Evolutionary conservation across 139 green algal genomes (phyloP).

Genomic region (Chlorella sp.): DNA sequence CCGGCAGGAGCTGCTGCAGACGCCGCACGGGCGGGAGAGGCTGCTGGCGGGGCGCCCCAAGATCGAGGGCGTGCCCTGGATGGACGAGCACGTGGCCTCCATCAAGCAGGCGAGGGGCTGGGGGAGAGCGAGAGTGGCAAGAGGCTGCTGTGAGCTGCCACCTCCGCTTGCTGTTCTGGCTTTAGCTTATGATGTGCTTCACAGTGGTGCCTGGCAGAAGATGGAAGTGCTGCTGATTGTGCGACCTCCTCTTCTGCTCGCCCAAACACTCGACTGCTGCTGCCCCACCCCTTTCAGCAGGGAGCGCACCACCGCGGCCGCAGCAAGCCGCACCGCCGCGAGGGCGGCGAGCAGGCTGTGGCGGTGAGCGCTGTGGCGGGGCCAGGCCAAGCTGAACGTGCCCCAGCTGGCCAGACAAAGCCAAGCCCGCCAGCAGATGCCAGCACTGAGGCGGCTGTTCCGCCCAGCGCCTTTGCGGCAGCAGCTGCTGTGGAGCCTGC

Average conservation of each 20-base stretch:
- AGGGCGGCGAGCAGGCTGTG: neutral
- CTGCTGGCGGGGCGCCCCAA: slow-evolving; percentile 15
- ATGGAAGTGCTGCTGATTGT: no score
- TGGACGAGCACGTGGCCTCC: neutral
- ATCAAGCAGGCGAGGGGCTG: neutral
- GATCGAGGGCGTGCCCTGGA: slow-evolving; percentile 11
- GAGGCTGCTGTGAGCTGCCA: no score
- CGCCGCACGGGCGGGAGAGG: neutral
- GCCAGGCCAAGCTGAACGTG: neutral
- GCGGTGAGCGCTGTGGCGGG: neutral
- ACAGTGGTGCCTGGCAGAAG: no score
- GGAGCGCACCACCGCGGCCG: neutral
- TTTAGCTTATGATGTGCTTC: no score
- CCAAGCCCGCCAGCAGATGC: neutral
- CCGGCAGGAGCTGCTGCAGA: slow-evolving; percentile 22
- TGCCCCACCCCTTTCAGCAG: neutral
- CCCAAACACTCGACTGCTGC: neutral
- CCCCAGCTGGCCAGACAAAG: neutral
- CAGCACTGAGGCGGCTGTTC: neutral
- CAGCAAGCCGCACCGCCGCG: neutral
- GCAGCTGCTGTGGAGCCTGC: neutral
- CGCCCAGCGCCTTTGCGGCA: neutral
- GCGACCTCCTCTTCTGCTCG: no score
- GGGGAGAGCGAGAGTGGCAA: no score
- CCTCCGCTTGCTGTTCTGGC: no score